These are phyloP conservation scores for Xylariaceae sp. DNA, from an alignment of 2,329 filamentous ascomycete genomes.

Conservation along the genomic window DNA sequence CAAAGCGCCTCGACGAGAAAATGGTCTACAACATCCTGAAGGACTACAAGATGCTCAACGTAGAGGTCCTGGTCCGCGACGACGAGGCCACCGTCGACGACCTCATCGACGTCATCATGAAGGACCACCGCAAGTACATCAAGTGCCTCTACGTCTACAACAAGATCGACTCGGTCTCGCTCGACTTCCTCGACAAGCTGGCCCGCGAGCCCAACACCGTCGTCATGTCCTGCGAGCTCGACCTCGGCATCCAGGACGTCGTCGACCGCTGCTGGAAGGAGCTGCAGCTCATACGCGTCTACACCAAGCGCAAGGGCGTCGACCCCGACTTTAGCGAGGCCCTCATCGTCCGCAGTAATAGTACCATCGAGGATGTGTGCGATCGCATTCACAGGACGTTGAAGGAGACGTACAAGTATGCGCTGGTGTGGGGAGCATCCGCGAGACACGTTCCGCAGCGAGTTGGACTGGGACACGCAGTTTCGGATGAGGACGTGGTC, in stretches of 20 bases:
- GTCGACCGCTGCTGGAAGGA: constrained; percentile 95
- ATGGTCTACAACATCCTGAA: constrained; percentile 97
- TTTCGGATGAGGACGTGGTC: constrained; percentile 66
- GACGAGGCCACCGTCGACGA: constrained; percentile 96
- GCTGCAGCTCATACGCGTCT: constrained; percentile 81
- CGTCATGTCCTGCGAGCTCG: constrained; percentile 96
- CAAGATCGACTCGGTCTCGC: constrained; percentile 93
- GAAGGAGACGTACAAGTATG: constrained; percentile 99
- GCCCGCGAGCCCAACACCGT: constrained; percentile 90
- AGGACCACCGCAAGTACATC: constrained; percentile 97
- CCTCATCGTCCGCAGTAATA: constrained; percentile 83
- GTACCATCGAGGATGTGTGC: constrained; percentile 93
- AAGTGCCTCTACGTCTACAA: constrained; percentile 96
- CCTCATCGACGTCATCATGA: constrained; percentile 99
- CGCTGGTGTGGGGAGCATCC: constrained; percentile 94
- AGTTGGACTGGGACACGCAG: constrained; percentile 78
- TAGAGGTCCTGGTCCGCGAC: constrained; percentile 90
- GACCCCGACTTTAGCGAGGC: constrained; percentile 90
- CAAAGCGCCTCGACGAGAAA: constrained; percentile 91
- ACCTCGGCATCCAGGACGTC: constrained; percentile 89
- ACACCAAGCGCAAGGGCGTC: constrained; percentile 92
- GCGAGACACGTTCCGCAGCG: constrained; percentile 92
- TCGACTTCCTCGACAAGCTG: constrained; percentile 88
- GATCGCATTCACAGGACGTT: constrained; percentile 89
- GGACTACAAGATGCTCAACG: constrained; percentile 98